Conservation (phyloP, 257 asterid species). For the Jasminum sambac region DNA sequence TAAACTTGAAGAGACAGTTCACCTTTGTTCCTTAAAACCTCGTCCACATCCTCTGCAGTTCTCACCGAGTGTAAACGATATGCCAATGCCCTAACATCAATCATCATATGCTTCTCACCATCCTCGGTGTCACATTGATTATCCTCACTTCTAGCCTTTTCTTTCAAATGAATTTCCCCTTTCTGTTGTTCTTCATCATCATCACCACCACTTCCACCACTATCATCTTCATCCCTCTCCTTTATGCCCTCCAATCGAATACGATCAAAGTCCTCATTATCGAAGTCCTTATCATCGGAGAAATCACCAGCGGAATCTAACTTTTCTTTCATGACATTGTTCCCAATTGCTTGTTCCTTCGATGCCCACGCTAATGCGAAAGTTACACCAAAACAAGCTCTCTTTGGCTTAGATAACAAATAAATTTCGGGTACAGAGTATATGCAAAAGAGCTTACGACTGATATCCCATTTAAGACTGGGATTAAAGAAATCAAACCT, state of each 20-base stretch:
- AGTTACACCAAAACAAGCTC: constrained; percentile 37
- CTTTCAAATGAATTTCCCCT: background rate
- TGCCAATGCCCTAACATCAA: constrained; percentile 71
- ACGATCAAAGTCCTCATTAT: constrained; percentile 14
- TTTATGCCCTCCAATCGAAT: constrained; percentile 24
- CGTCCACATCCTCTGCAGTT: constrained; percentile 72
- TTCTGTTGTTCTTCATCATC: background rate
- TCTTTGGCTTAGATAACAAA: constrained; percentile 31
- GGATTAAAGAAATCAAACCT: constrained; percentile 32
- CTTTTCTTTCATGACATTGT: constrained; percentile 29
- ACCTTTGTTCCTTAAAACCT: constrained; percentile 53
- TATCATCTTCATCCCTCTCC: constrained; percentile 5
- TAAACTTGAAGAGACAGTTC: constrained; percentile 81
- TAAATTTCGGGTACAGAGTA: constrained; percentile 14
- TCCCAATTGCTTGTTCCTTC: constrained; percentile 48
- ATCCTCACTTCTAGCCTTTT: background rate
- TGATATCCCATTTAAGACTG: constrained; percentile 30
- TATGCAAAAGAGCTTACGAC: constrained; percentile 24
- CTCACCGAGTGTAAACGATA: constrained; percentile 43
- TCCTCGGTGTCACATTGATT: background rate
- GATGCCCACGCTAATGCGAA: constrained; percentile 48
- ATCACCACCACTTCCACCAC: background rate
- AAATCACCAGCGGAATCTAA: constrained; percentile 28
- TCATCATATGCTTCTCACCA: constrained; percentile 26
- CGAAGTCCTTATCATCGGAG: constrained; percentile 24